A percentile compares a stretch with the other conserved stretches of the same genome.
Evolutionary conservation across 495 filamentous ascomycete species (phyloP).

Genomic region (Aspergillus asperescens): DNA sequence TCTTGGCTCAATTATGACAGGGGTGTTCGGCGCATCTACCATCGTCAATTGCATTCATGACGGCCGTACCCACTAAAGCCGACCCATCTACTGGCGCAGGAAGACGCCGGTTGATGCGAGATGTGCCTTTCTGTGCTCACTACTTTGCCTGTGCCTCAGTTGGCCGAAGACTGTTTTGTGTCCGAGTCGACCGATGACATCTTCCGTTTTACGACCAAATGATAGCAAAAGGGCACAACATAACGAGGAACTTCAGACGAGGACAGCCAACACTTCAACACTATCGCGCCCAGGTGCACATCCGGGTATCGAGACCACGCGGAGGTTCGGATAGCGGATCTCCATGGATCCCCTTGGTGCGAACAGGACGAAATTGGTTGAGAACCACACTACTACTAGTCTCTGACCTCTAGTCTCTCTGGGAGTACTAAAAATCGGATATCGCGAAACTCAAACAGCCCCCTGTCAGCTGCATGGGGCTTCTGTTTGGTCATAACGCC

Average conservation of each 20-base stretch:
- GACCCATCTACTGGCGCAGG: not conserved
- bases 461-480: not conserved
- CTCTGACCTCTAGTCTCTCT: too few species aligned
- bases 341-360: not conserved
- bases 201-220: not conserved
- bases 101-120: not conserved
- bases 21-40: not conserved
- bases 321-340: not conserved
- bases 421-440: too few species aligned
- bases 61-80: not conserved
- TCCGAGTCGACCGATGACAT: not conserved
- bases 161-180: not conserved
- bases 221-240: not conserved
- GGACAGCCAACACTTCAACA: too few species aligned
- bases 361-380: too few species aligned
- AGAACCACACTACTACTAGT: too few species aligned
- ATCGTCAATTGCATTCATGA: not conserved
- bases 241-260: not conserved
- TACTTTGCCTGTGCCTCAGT: not conserved
- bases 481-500: not conserved
- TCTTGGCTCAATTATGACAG: not conserved
- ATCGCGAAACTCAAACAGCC: too few species aligned
- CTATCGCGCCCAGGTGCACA: too few species aligned
- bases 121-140: too few species aligned
- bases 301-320: too few species aligned